A percentile compares a stretch with the other conserved stretches of the same genome.
These are phyloP conservation scores for Vitis rotundifolia DNA, from an alignment of 164 flowering plant species.

Conservation along the genomic window DNA sequence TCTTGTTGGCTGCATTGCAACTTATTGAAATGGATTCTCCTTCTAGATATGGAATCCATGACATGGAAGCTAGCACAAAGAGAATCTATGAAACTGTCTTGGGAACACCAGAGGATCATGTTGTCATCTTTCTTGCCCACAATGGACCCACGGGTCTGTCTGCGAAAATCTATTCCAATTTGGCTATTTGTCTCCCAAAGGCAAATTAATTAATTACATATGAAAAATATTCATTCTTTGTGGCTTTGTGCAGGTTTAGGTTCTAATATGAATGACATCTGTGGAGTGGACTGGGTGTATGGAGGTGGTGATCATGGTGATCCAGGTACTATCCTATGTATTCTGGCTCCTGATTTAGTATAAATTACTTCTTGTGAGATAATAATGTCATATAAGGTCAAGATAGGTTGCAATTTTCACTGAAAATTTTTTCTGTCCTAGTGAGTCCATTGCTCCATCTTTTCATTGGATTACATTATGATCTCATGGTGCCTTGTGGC, in stretches of 20 bases:
- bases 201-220: not conserved
- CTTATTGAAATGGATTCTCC: slow-evolving; percentile 2
- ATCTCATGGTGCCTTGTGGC: not conserved
- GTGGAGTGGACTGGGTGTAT: slow-evolving; percentile 77
- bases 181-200: not conserved
- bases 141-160: slow-evolving; percentile 84
- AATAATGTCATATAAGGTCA: not conserved
- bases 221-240: not conserved
- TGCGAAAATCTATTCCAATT: slow-evolving; percentile 1
- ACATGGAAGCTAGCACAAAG: slow-evolving; percentile 74
- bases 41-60: slow-evolving; percentile 67
- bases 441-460: not conserved
- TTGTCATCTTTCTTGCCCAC: slow-evolving; percentile 78
- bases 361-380: not conserved
- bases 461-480: not conserved
- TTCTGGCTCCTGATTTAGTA: not conserved
- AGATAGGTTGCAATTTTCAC: not conserved
- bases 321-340: slow-evolving; percentile 55
- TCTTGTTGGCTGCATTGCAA: not conserved
- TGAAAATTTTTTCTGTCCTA: not conserved
- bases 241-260: slow-evolving; percentile 65
- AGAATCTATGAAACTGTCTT: slow-evolving; percentile 62
- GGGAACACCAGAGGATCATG: slow-evolving; percentile 64
- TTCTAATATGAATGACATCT: slow-evolving; percentile 65
- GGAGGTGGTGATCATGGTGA: slow-evolving; percentile 91